Conservation (phyloP, 805 yeast genomes). For the Brettanomyces anomalus region DNA sequence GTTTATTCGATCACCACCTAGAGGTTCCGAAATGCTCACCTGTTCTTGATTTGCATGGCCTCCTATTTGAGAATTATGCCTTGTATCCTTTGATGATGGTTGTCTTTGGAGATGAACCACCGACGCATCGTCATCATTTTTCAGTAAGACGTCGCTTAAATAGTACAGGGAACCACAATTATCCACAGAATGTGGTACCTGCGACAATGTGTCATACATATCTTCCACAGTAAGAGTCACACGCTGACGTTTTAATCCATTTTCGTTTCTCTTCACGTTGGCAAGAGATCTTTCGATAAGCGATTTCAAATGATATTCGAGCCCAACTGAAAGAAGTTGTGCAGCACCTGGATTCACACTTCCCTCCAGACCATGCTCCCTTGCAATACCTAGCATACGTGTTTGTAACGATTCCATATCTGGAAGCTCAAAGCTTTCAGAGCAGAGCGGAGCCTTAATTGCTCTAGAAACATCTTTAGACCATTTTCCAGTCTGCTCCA, state of each 20-base stretch:
- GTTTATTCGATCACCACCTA: no score
- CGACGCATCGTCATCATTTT: slow-evolving; percentile 45
- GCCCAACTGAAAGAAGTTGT: slow-evolving; percentile 71
- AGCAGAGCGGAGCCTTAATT: slow-evolving; percentile 68
- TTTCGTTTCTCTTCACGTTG: slow-evolving; percentile 47
- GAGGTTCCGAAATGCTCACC: no score
- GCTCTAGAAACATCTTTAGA: slow-evolving; percentile 88
- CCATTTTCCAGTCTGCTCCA: slow-evolving; percentile 60
- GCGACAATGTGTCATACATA: slow-evolving; percentile 50
- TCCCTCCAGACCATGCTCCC: slow-evolving; percentile 87
- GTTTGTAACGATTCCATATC: slow-evolving; percentile 61
- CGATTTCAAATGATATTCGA: slow-evolving; percentile 71
- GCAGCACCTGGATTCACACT: slow-evolving; percentile 67
- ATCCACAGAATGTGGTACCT: slow-evolving; percentile 60
- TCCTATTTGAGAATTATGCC: no score
- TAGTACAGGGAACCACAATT: slow-evolving; percentile 53
- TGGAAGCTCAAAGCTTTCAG: slow-evolving; percentile 75
- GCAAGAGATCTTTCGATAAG: slow-evolving; percentile 70
- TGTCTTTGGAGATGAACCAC: slow-evolving; percentile 9
- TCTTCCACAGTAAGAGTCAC: slow-evolving; percentile 57
- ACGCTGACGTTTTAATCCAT: slow-evolving; percentile 25
- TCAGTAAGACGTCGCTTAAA: slow-evolving; percentile 38
- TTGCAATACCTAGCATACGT: slow-evolving; percentile 69
- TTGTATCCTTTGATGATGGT: no score
- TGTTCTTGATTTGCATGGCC: no score